These are phyloP conservation scores for Aspergillus nanangensis DNA, from an alignment of 495 filamentous ascomycete species.

Conservation along the genomic window DNA sequence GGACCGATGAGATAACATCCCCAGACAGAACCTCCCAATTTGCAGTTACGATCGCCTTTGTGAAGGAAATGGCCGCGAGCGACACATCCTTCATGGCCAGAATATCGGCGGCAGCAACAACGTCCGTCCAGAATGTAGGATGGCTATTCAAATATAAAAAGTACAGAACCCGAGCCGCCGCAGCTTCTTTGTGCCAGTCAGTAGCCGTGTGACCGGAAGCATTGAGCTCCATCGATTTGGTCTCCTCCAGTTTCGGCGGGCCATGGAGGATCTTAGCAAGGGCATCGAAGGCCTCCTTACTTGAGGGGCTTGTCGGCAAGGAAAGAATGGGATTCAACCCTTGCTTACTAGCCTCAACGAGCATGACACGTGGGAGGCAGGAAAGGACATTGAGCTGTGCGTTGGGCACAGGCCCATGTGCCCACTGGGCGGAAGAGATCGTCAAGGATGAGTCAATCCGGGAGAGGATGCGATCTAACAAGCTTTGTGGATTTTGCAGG, in stretches of 20 bases:
- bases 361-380: conserved; percentile 51
- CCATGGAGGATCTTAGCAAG: conserved; percentile 54
- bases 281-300: conserved; percentile 49
- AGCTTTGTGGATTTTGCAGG: conserved; percentile 32
- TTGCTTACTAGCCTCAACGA: conserved; percentile 46
- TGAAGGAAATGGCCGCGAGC: conserved; percentile 49
- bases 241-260: conserved; percentile 23
- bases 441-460: conserved; percentile 41
- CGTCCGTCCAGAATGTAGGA: conserved; percentile 45
- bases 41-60: conserved; percentile 49
- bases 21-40: conserved; percentile 45
- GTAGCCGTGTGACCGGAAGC: conserved; percentile 32
- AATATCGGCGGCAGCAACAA: conserved; percentile 51
- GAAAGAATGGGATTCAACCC: conserved; percentile 41
- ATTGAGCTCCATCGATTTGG: conserved; percentile 29
- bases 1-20: conserved; percentile 11
- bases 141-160: conserved; percentile 49
- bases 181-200: conserved; percentile 40
- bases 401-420: conserved; percentile 44
- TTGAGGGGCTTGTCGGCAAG: conserved; percentile 46
- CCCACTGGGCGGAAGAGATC: conserved; percentile 46
- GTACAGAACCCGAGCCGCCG: conserved; percentile 55
- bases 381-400: conserved; percentile 53
- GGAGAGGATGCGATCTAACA: conserved; percentile 41
- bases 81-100: conserved; percentile 56